Percentiles rank a stretch among this genome's conserved stretches.
phyloP scores from a whole-genome alignment of 768 basidiomycete genomes.

The Pisolithus microcarpus region DNA sequence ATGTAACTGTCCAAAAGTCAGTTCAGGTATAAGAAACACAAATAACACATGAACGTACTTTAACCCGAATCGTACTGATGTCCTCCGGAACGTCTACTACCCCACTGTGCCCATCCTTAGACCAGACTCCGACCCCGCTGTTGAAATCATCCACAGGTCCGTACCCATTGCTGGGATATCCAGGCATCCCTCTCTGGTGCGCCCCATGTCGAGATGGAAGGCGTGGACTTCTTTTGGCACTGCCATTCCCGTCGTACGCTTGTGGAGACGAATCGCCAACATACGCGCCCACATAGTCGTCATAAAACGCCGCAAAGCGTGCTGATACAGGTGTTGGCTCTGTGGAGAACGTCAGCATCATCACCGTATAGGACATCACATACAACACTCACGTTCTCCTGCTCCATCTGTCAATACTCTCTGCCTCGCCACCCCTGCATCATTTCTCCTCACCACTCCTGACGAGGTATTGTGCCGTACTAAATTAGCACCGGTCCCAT shows the following conservation, averaged over 20 bases:
- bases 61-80: constrained; percentile 73
- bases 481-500: neutral
- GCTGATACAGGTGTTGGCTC: neutral
- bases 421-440: neutral
- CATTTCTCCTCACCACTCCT: neutral
- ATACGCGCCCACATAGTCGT: constrained; percentile 63
- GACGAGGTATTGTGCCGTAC: neutral
- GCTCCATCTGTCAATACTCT: neutral
- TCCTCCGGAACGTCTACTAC: constrained; percentile 37
- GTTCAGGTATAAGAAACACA: neutral
- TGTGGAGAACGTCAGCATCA: neutral
- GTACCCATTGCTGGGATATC: neutral
- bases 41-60: constrained; percentile 40
- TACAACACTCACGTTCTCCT: constrained; percentile 3
- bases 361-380: neutral
- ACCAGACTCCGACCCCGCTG: neutral
- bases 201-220: no score
- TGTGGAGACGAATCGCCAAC: constrained; percentile 24
- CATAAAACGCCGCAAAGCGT: constrained; percentile 67
- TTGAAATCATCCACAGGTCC: neutral
- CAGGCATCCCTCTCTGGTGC: no score
- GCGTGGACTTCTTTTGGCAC: neutral
- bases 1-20: constrained; percentile 51
- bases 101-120: neutral
- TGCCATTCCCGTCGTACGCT: neutral